Evolutionary conservation across 2,329 filamentous ascomycete species (phyloP).

Genomic region (Neurospora sp.): DNA sequence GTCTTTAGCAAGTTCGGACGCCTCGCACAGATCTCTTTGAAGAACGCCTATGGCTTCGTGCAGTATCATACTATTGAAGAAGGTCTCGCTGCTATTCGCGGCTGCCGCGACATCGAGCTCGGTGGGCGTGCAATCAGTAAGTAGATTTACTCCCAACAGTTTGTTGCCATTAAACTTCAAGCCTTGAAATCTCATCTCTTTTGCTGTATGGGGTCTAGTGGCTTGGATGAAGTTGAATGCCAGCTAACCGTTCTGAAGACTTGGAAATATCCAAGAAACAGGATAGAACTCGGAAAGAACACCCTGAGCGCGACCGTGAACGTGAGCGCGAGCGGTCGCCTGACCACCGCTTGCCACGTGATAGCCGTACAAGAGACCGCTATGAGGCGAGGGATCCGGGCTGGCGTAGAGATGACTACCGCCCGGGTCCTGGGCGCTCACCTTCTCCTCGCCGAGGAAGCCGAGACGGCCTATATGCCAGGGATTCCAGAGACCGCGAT

Average conservation of each 20-base stretch:
- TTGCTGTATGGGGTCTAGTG: background rate
- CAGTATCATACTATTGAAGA: constrained; percentile 75
- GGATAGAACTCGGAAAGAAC: constrained; percentile 59
- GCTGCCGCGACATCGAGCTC: constrained; percentile 71
- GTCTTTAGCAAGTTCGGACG: constrained; percentile 78
- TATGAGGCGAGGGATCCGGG: constrained; percentile 41
- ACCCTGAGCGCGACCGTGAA: background rate
- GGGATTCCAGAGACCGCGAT: constrained; percentile 36
- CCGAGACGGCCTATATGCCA: constrained; percentile 48
- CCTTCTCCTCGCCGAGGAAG: constrained; percentile 48
- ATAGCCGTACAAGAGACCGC: constrained; percentile 32
- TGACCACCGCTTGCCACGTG: constrained; percentile 37
- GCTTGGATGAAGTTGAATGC: background rate
- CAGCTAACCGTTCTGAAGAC: constrained; percentile 42
- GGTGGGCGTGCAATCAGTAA: constrained; percentile 89
- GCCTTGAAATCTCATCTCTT: background rate
- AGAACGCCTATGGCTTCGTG: constrained; percentile 93
- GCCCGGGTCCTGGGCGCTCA: constrained; percentile 42
- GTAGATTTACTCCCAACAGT: constrained; percentile 24
- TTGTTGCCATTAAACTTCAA: background rate
- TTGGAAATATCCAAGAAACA: constrained; percentile 85
- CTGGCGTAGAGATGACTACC: constrained; percentile 52
- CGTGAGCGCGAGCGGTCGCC: constrained; percentile 44
- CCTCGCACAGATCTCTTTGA: constrained; percentile 89
- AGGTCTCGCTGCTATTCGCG: constrained; percentile 63